Evolutionary conservation across 2,329 filamentous ascomycete genomes (phyloP), one percentile per base, ranked within the genome.

Genomic region (Microdochium bolleyi): DNA sequence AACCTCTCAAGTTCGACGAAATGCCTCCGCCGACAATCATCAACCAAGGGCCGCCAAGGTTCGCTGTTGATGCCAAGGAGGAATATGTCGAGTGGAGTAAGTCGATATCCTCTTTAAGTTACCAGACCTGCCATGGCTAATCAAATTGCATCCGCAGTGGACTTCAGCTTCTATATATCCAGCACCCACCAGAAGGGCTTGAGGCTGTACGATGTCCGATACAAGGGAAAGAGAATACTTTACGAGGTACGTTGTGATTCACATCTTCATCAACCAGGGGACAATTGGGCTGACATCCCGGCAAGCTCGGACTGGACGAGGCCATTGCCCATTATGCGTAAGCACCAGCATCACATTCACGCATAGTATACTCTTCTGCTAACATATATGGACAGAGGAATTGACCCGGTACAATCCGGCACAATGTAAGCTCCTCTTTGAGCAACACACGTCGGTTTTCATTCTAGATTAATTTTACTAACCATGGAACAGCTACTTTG

Each of bases 21-120:
- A 66, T 80, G 14, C 77, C 79, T 1, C 75, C 79, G 1, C 69
- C 83, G 13, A 68, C 72, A 25, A 70, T 76, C 13, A 66, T 83
- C 21, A 64, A 67, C 2, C 65, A 66, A 11, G 60, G 61, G 16
- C 62, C 59, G 3, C 59, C 64, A 16, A 59, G 71, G n/a, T 73
- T 66, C 51, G 53, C 55, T 14, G 56, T 73, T 11, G 70, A 73
- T 53, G 53, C 51, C 11, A 51, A 67, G n/a, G 58, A 66, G 22
- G 62, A 66, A 38, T 73, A 69, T 52, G 62, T 73, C n/a, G 58
- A 66, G 10, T 73, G 70, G 70, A 38, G 34, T 38, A 38, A 38
- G 34, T 9, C 14, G 13, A 38, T 38, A 19, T 16, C 34, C 34
- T 14, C 7, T 19, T 14, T 16, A 19, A 16, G 34, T 38, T 38